These are phyloP conservation scores for Exserohilum turcica DNA, from an alignment of 2,329 filamentous ascomycete genomes.

Conservation along the genomic window DNA sequence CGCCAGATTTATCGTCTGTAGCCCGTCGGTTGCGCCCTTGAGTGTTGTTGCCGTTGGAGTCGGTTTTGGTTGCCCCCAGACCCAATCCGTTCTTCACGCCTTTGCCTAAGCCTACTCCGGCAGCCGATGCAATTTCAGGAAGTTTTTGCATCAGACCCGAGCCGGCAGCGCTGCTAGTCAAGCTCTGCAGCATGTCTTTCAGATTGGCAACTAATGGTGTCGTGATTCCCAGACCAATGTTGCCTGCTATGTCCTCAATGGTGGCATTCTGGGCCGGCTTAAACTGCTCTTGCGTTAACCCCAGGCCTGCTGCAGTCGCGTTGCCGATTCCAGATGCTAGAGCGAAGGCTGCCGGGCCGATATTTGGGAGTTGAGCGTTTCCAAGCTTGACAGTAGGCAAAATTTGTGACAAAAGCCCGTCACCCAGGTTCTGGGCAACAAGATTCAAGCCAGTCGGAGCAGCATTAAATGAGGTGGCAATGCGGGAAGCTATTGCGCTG, in stretches of 20 bases:
- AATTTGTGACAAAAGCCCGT: conserved; percentile 29
- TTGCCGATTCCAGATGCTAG: conserved; percentile 38
- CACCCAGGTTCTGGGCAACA: conserved; percentile 34
- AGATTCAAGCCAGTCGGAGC: conserved; percentile 33
- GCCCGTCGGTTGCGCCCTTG: too few species aligned
- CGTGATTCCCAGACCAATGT: conserved; percentile 34
- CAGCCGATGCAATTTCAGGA: conserved; percentile 33
- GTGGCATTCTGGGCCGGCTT: conserved; percentile 21
- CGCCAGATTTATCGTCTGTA: neutral
- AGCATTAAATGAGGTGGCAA: conserved; percentile 27
- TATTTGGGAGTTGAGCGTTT: neutral
- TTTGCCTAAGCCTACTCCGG: conserved; percentile 35
- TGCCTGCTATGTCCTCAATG: conserved; percentile 32
- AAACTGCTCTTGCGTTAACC: conserved; percentile 27
- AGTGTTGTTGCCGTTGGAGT: neutral
- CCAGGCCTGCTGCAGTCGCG: conserved; percentile 31
- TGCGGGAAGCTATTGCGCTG: conserved; percentile 22
- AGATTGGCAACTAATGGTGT: conserved; percentile 32
- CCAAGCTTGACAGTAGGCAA: conserved; percentile 16
- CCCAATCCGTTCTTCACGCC: conserved; percentile 33
- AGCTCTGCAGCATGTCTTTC: conserved; percentile 21
- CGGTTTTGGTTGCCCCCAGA: conserved; percentile 7
- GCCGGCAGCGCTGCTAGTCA: conserved; percentile 3
- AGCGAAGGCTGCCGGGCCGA: conserved; percentile 31
- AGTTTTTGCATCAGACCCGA: conserved; percentile 23